A percentile compares a stretch with the other conserved stretches of the same genome.
Conservation (phyloP, 129 eudicot genomes). For the Artemisia tridentata region DNA sequence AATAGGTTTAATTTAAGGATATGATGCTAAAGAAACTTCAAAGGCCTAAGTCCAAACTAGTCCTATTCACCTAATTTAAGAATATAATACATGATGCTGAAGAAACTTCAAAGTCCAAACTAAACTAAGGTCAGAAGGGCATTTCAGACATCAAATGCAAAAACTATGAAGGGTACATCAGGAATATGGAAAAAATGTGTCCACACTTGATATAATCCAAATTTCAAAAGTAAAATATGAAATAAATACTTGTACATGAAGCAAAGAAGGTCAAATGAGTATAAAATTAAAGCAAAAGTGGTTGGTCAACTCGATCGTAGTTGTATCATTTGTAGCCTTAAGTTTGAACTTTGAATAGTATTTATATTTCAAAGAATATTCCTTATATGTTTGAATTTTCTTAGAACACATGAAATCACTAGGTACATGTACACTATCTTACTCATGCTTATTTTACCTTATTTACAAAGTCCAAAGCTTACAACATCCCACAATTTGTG, state of each 20-base stretch:
- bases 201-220: not conserved
- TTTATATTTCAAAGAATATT: not conserved
- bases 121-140: not conserved
- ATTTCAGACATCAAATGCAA: not conserved
- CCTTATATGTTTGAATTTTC: not conserved
- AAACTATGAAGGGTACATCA: conserved; percentile 5
- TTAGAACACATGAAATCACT: too few relatives aligned
- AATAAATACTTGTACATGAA: conserved; percentile 21
- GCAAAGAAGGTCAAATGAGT: conserved; percentile 13
- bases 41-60: too few relatives aligned
- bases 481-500: too few relatives aligned
- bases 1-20: too few relatives aligned
- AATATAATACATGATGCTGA: too few relatives aligned
- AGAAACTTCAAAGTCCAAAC: not conserved
- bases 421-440: too few relatives aligned
- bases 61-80: too few relatives aligned
- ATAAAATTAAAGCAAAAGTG: not conserved
- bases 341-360: not conserved
- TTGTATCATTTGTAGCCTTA: conserved; percentile 2
- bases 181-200: not conserved
- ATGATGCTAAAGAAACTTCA: too few relatives aligned
- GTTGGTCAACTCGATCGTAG: conserved; percentile 13
- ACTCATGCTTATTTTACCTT: too few relatives aligned
- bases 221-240: not conserved
- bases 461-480: too few relatives aligned